Percentiles rank a stretch among this genome's conserved stretches.
Conservation (phyloP, 208 protist genomes). For the Trypanosoma mega region DNA sequence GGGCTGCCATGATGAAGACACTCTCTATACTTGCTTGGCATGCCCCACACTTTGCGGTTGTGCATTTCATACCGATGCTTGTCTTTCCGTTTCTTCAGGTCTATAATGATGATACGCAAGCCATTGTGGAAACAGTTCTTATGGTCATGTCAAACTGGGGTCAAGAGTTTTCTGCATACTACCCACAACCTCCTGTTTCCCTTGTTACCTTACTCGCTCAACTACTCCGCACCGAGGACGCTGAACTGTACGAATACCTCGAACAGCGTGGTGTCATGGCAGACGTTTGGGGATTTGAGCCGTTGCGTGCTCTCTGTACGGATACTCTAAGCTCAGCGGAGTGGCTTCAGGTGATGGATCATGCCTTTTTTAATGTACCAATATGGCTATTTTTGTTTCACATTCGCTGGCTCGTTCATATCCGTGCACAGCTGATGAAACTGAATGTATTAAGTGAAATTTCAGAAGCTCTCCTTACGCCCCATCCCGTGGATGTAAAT, state of each 20-base stretch:
- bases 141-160: slow-evolving; percentile 83
- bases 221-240: slow-evolving; percentile 45
- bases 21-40: slow-evolving; percentile 76
- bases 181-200: slow-evolving; percentile 61
- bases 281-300: slow-evolving; percentile 75
- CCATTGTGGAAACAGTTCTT: slow-evolving; percentile 65
- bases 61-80: slow-evolving; percentile 70
- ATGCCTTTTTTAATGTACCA: slow-evolving; percentile 63
- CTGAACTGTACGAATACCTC: slow-evolving; percentile 51
- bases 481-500: slow-evolving; percentile 35
- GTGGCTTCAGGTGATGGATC: slow-evolving; percentile 92
- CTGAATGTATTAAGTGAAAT: slow-evolving; percentile 42
- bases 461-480: slow-evolving; percentile 28
- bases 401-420: slow-evolving; percentile 33
- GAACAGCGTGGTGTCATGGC: slow-evolving; percentile 40
- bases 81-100: slow-evolving; percentile 75
- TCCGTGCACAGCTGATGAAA: slow-evolving; percentile 41
- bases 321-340: slow-evolving; percentile 68
- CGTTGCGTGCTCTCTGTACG: slow-evolving; percentile 63
- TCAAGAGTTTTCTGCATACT: slow-evolving; percentile 72
- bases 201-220: slow-evolving; percentile 53
- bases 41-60: slow-evolving; percentile 61
- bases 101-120: slow-evolving; percentile 62
- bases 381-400: slow-evolving; percentile 87
- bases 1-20: slow-evolving; percentile 42